These are phyloP conservation scores for Myxozyma geophila DNA, from an alignment of 805 yeast species.

Conservation along the genomic window DNA sequence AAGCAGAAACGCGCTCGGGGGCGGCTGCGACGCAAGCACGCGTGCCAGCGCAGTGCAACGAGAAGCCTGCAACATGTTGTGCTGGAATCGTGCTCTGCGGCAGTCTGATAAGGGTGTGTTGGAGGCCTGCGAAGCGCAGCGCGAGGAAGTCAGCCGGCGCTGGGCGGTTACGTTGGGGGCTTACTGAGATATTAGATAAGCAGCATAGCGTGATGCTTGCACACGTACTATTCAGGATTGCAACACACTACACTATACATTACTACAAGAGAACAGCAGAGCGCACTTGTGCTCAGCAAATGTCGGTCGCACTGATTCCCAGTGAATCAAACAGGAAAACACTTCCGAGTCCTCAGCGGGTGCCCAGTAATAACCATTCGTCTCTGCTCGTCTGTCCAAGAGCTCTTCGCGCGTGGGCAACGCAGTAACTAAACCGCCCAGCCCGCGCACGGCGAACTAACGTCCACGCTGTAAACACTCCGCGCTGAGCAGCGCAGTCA, in stretches of 20 bases:
- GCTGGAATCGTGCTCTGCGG: neutral
- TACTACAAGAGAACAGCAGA: too few species aligned
- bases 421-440: slow-evolving; percentile 4
- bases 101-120: neutral
- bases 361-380: slow-evolving; percentile 32
- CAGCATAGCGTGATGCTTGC: neutral
- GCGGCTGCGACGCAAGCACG: neutral
- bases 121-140: neutral
- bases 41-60: neutral
- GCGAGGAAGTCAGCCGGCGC: neutral
- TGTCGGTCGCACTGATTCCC: slow-evolving; percentile 35
- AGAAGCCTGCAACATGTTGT: neutral
- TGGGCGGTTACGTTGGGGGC: neutral
- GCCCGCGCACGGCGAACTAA: neutral
- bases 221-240: too few species aligned
- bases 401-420: neutral
- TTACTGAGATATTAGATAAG: neutral
- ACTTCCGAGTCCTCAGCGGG: slow-evolving; percentile 24
- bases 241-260: too few species aligned
- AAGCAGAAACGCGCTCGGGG: neutral
- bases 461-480: neutral
- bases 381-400: neutral
- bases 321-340: slow-evolving; percentile 12
- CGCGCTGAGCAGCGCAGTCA: neutral
- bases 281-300: neutral